phyloP scores from a whole-genome alignment of 768 basidiomycete genomes.

The Hydnomerulius pinastri region DNA sequence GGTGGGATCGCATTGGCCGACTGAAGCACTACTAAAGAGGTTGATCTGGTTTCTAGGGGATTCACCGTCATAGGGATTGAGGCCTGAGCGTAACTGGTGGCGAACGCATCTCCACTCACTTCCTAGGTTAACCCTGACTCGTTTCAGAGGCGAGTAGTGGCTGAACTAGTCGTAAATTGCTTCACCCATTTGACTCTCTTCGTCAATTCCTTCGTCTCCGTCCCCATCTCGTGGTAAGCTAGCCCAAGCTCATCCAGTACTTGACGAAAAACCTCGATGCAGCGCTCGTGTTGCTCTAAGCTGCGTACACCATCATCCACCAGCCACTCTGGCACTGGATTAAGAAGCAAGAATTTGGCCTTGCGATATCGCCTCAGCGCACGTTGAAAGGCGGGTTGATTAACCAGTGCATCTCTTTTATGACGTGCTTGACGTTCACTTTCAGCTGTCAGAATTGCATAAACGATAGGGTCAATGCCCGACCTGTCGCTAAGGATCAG shows the following conservation, averaged over 20 bases:
- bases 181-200: slow-evolving; percentile 26
- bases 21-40: too few species aligned
- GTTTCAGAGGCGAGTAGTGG: slow-evolving; percentile 12
- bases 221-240: slow-evolving; percentile 46
- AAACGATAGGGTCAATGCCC: slow-evolving; percentile 64
- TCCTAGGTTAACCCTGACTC: too few species aligned
- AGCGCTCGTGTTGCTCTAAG: slow-evolving; percentile 48
- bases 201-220: slow-evolving; percentile 41
- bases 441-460: slow-evolving; percentile 50
- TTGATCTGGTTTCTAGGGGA: too few species aligned
- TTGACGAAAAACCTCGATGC: slow-evolving; percentile 39
- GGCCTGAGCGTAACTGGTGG: too few species aligned
- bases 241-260: slow-evolving; percentile 46
- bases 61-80: too few species aligned
- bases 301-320: slow-evolving; percentile 64
- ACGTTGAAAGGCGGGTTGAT: slow-evolving; percentile 40
- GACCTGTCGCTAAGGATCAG: slow-evolving; percentile 64
- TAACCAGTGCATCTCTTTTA: slow-evolving; percentile 37
- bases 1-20: too few species aligned
- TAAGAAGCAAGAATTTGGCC: slow-evolving; percentile 55
- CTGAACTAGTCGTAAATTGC: not conserved
- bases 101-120: too few species aligned
- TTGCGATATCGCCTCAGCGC: slow-evolving; percentile 45
- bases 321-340: slow-evolving; percentile 59
- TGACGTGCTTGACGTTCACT: slow-evolving; percentile 37